phyloP scores from a whole-genome alignment of 1,284 basidiomycete genomes.

The Puccinia coronata region DNA sequence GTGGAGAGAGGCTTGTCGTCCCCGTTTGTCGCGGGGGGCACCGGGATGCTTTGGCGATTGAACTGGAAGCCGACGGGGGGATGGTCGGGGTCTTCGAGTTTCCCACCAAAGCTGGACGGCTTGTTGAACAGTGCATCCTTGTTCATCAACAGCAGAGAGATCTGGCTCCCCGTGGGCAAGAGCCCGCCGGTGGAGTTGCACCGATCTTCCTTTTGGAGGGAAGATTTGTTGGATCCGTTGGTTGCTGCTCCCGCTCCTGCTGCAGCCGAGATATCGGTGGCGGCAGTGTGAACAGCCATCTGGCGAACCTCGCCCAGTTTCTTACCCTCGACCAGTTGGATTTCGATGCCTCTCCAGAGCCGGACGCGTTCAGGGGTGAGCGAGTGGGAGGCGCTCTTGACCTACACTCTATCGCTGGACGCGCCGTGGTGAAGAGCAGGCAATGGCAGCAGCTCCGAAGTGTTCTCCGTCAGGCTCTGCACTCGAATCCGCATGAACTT shows the following conservation, averaged over 20 bases:
- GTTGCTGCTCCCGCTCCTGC: neutral
- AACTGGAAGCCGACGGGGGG: neutral
- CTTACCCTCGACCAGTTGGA: slow-evolving; percentile 43
- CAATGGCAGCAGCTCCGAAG: neutral
- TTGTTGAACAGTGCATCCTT: slow-evolving; percentile 21
- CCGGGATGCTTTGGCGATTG: slow-evolving; percentile 18
- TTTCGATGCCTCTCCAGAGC: slow-evolving; percentile 48
- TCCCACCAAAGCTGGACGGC: too few species aligned
- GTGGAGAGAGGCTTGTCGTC: neutral
- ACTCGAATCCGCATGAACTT: neutral
- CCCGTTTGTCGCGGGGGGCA: neutral
- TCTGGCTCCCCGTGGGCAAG: slow-evolving; percentile 15
- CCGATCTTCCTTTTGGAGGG: slow-evolving; percentile 20
- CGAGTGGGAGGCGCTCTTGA: neutral
- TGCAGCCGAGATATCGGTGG: neutral
- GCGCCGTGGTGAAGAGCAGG: neutral
- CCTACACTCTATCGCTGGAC: neutral
- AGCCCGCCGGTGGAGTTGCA: slow-evolving; percentile 29
- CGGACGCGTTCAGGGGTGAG: slow-evolving; percentile 45
- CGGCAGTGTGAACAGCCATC: slow-evolving; percentile 6
- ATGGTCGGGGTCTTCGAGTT: neutral
- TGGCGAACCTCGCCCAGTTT: slow-evolving; percentile 27
- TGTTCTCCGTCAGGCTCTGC: neutral
- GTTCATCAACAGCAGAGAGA: slow-evolving; percentile 16
- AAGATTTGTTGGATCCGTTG: neutral